phyloP scores from a whole-genome alignment of 495 filamentous ascomycete genomes.

The Xylaria nigripes region DNA sequence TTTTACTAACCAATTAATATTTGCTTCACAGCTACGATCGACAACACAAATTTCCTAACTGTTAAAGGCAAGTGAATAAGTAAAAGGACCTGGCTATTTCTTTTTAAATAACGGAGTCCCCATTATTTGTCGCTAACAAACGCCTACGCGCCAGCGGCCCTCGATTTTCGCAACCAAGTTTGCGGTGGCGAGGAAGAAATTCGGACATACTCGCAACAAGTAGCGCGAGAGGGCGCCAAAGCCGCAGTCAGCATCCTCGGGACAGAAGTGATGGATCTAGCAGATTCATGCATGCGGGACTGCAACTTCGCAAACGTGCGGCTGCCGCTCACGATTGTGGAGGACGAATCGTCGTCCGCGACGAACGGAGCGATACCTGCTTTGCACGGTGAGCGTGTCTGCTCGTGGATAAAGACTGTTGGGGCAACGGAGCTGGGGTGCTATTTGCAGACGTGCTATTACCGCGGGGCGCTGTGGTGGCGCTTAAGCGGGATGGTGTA shows the following conservation, averaged over 20 bases:
- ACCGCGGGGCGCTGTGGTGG: constrained; percentile 53
- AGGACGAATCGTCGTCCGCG: too few relatives aligned
- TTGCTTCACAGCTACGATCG: background rate
- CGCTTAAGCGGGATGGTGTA: constrained; percentile 65
- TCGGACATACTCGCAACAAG: constrained; percentile 42
- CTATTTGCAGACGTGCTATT: constrained; percentile 38
- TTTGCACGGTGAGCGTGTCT: constrained; percentile 11
- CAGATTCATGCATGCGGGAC: constrained; percentile 26
- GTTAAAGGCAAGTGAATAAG: constrained; percentile 1
- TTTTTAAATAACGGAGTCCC: background rate
- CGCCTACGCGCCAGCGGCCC: constrained; percentile 48
- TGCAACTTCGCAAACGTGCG: constrained; percentile 56
- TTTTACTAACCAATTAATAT: background rate
- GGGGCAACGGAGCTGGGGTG: constrained; percentile 10
- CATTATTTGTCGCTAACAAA: background rate
- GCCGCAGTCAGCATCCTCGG: constrained; percentile 49
- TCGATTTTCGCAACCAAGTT: constrained; percentile 54
- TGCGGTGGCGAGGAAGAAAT: constrained; percentile 68
- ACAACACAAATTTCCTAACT: constrained; percentile 5
- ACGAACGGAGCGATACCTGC: constrained; percentile 13
- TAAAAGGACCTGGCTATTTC: background rate
- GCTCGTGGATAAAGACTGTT: background rate
- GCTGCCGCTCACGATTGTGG: constrained; percentile 46
- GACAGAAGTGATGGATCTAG: constrained; percentile 58
- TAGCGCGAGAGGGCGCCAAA: constrained; percentile 51